A percentile compares a stretch with the other conserved stretches of the same genome.
These are phyloP conservation scores for Aspergillus transmontanensis DNA, from an alignment of 2,329 filamentous ascomycete species.

Conservation along the genomic window DNA sequence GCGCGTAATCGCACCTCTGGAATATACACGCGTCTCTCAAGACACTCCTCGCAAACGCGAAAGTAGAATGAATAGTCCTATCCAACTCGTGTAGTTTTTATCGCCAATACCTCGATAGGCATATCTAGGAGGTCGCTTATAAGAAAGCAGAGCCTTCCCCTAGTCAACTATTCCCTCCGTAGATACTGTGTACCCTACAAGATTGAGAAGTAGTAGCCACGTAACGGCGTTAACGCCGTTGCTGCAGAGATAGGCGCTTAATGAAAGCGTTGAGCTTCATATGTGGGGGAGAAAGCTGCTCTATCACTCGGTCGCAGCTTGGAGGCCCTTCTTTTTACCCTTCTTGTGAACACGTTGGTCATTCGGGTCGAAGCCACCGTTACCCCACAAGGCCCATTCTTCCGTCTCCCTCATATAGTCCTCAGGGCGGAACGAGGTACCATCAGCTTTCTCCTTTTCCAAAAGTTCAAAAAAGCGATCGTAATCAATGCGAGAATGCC, in stretches of 20 bases:
- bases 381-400: conserved; percentile 93
- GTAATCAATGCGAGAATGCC: conserved; percentile 93
- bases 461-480: conserved; percentile 82
- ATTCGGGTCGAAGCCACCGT: conserved; percentile 89
- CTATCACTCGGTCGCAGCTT: conserved; percentile 4
- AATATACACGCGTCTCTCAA: not conserved
- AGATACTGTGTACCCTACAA: not conserved
- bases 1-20: too few species aligned
- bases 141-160: not conserved
- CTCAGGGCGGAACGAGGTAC: conserved; percentile 77
- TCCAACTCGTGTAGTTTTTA: too few species aligned
- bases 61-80: not conserved
- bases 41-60: not conserved
- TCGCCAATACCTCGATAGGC: not conserved
- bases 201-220: not conserved
- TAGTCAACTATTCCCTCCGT: not conserved
- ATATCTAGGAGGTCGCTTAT: not conserved
- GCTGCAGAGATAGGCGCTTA: not conserved
- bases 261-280: too few species aligned
- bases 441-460: conserved; percentile 59
- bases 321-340: conserved; percentile 56
- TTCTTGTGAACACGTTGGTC: conserved; percentile 88
- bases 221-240: not conserved
- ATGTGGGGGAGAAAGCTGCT: not conserved
- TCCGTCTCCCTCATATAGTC: conserved; percentile 91